Evolutionary conservation across 495 filamentous ascomycete genomes (phyloP).

Genomic region (Aspergillus mulundensis): DNA sequence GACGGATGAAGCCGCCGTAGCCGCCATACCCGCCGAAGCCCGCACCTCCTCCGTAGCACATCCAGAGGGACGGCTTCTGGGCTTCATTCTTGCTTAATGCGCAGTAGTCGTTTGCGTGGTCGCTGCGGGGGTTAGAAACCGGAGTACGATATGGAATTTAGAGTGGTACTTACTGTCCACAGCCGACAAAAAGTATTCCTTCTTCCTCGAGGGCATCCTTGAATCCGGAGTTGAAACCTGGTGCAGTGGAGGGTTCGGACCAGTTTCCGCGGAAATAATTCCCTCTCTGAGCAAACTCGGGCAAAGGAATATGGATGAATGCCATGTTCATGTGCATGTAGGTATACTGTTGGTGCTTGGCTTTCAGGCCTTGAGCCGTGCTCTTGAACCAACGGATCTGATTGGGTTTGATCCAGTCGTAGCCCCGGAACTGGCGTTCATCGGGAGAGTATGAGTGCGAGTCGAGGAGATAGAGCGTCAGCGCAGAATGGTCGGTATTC

Average conservation of each 20-base stretch:
- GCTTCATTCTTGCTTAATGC: constrained; percentile 51
- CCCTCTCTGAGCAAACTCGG: constrained; percentile 65
- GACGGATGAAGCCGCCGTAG: constrained; percentile 77
- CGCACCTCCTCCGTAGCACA: constrained; percentile 90
- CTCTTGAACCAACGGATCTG: constrained; percentile 93
- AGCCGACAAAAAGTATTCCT: constrained; percentile 79
- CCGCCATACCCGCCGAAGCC: constrained; percentile 95
- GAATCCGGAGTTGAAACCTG: constrained; percentile 82
- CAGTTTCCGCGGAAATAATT: constrained; percentile 58
- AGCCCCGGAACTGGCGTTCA: constrained; percentile 77
- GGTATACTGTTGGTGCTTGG: constrained; percentile 73
- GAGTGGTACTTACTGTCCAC: constrained; percentile 69
- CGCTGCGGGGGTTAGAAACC: constrained; percentile 42
- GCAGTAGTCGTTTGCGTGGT: constrained; percentile 97
- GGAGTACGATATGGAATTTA: background rate
- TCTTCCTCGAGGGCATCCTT: constrained; percentile 80
- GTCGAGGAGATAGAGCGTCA: constrained; percentile 92
- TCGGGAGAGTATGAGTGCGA: constrained; percentile 91
- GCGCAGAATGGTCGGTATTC: constrained; percentile 73
- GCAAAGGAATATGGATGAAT: constrained; percentile 95
- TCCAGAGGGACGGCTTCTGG: constrained; percentile 76
- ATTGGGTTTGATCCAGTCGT: constrained; percentile 92
- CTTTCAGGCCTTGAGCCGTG: constrained; percentile 63
- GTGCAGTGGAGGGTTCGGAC: constrained; percentile 78
- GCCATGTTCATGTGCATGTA: constrained; percentile 94